Conservation (phyloP, 192 early-diverging fungal genomes). For the Cetraspora pellucida region DNA sequence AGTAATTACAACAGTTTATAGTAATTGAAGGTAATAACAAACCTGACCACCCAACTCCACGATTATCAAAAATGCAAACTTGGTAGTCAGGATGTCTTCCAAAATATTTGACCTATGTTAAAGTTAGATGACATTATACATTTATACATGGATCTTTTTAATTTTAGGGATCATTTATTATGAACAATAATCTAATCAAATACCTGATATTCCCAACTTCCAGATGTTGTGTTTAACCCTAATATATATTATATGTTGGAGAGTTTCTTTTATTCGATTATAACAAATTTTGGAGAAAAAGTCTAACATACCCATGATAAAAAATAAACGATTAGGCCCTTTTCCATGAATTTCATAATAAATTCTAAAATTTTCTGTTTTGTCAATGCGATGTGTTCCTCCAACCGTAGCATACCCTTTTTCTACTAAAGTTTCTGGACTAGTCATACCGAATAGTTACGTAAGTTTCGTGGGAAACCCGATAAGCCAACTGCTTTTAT, state of each 20-base stretch:
- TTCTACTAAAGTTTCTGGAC: constrained; percentile 22
- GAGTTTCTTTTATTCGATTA: not conserved
- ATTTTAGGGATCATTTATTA: not conserved
- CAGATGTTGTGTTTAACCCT: constrained; percentile 41
- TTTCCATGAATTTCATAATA: constrained; percentile 82
- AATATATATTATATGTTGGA: not conserved
- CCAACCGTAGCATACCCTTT: constrained; percentile 50
- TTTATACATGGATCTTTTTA: not conserved
- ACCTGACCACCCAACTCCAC: constrained; percentile 71
- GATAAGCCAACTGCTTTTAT: too few species aligned
- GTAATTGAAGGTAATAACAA: constrained; percentile 22
- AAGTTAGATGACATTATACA: not conserved
- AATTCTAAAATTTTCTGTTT: constrained; percentile 51
- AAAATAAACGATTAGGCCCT: constrained; percentile 67
- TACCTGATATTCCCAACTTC: constrained; percentile 31
- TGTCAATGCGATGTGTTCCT: not conserved
- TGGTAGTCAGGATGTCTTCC: constrained; percentile 66
- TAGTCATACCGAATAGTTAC: too few species aligned
- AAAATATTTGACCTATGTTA: constrained; percentile 65
- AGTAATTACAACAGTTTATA: too few species aligned
- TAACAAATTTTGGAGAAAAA: not conserved
- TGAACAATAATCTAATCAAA: not conserved
- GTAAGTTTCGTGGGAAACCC: too few species aligned
- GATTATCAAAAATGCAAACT: constrained; percentile 82
- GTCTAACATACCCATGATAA: constrained; percentile 68